These are phyloP conservation scores for Orbilia oligospora DNA, from an alignment of 2,329 filamentous ascomycete species.

Conservation along the genomic window DNA sequence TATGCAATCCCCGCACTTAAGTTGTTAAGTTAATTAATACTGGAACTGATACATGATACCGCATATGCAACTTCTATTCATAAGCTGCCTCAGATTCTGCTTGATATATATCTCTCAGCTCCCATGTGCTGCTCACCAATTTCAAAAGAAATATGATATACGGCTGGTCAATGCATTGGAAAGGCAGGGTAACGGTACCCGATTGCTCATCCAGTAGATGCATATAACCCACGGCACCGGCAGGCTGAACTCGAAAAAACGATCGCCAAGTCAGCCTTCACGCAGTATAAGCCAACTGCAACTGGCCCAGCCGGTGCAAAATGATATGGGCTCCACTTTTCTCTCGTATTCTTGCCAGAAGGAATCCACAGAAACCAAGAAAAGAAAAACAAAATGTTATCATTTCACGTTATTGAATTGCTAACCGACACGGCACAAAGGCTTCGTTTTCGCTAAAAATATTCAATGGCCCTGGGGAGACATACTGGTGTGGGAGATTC, in stretches of 20 bases:
- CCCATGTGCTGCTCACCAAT: neutral
- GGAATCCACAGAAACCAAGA: neutral
- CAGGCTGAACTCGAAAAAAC: conserved; percentile 29
- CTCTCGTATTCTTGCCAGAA: conserved; percentile 52
- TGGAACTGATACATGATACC: neutral
- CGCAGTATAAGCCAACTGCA: conserved; percentile 4
- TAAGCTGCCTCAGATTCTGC: conserved; percentile 22
- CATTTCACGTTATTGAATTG: conserved; percentile 49
- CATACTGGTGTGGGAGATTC: conserved; percentile 28
- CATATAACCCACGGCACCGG: conserved; percentile 8
- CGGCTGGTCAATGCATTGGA: conserved; percentile 14
- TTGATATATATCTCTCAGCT: neutral
- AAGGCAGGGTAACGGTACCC: conserved; percentile 16
- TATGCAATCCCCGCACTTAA: conserved; percentile 26
- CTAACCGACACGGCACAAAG: conserved; percentile 60
- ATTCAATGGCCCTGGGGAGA: conserved; percentile 20
- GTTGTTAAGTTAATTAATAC: too few relatives aligned
- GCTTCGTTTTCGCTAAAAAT: conserved; percentile 58
- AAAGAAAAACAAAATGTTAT: conserved; percentile 31
- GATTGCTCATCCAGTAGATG: conserved; percentile 8
- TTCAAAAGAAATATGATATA: conserved; percentile 17
- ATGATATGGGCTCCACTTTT: conserved; percentile 45
- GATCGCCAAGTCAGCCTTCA: conserved; percentile 31
- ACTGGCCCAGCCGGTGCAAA: conserved; percentile 17
- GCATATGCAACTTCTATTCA: conserved; percentile 12